Evolutionary conservation across 2,329 filamentous ascomycete genomes (phyloP), one percentile per base, ranked within the genome.

Genomic region (Gnomoniopsis smithogilvyi): DNA sequence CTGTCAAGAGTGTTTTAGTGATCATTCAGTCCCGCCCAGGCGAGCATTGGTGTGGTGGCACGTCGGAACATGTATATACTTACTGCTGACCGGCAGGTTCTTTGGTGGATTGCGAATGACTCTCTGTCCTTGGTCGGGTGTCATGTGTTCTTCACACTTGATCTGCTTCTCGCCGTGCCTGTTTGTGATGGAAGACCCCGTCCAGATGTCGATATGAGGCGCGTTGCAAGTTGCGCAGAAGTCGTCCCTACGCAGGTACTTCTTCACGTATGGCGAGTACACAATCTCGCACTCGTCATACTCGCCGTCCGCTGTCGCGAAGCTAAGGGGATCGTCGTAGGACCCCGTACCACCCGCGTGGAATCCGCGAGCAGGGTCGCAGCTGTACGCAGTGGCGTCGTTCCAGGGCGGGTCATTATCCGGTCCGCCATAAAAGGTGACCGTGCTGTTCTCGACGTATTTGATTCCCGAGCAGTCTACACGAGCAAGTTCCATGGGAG

Each of bases 271-370:
- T 0, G 76, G 76, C n/a, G 69, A 64, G 58, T 78, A 80, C 45
- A 80, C 68, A 58, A 78, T 67, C 61, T 79, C 76, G 68, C 78
- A 80, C 24, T 65, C 54, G 0, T 67, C 64, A 66, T 78, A 76
- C 54, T 74, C 72, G 49, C 72, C 72, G 6, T 66, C 64, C 2
- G 75, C 73, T 3, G 72, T 74, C 26, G 76, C 76, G 53, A 79
- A 75, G 1, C 76, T 78, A 24, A 78, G 60, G 1, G 75, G 77
- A 65, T 79, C 70, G 50, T 61, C 62, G 62, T 69, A 77, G 19
- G 74, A 76, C 30, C 76, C 76, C 0, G 65, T 71, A 14, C 77
- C 77, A 10, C 75, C 76, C 15, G 76, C 75, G 26, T 65, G 65
- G 60, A 62, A 67, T 45, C 66, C 66, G 19, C 72, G 68, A 22